Evolutionary conservation across 2,329 filamentous ascomycete genomes (phyloP), one percentile per base, ranked within the genome.

Genomic region (Sclerotinia glacialis): DNA sequence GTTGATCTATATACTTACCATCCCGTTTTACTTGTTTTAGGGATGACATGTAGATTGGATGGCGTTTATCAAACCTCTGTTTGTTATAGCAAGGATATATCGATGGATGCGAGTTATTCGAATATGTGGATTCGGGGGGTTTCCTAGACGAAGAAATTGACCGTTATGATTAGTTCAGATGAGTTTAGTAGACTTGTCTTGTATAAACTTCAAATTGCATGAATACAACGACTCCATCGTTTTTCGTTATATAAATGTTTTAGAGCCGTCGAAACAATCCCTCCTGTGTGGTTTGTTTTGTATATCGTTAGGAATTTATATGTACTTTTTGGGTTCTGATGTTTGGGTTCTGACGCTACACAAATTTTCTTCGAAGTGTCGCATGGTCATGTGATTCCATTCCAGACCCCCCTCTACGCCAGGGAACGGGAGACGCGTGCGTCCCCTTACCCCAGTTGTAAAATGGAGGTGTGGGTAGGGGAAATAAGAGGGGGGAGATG

Each of bases 1-100:
- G 4, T 55, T 49, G 44, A 59, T 47, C 44, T 44, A 54, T 31
- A 64, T 65, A 60, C 68, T 67, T 69, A 68, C 67, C 7, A 3
- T 34, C 16, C 26, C n/a, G 21, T 42, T 60, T 67, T 54, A 6
- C 28, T 34, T 31, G 8, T 40, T 55, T 52, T 59, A 69, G 68
- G 64, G 9, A 54, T 47, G 50, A 34, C 47, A 37, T 69, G 56
- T 28, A 23, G 14, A 31, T 44, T 66, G 9, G 68, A 66, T 28
- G 64, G 69, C 26, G 28, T 65, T 21, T 66, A 68, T 63, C 23
- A 65, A 28, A 60, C 60, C 14, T 34, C 26, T 40, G 44, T 46
- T 58, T 37, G 5, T 37, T 31, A 16, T 14, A 47, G 40, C 6
- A 37, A 21, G 5, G 28, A 28, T 23, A 46, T 46, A n/a, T 44